phyloP scores from a whole-genome alignment of 768 basidiomycete genomes.

The Brasilioporus rufonigricans region DNA sequence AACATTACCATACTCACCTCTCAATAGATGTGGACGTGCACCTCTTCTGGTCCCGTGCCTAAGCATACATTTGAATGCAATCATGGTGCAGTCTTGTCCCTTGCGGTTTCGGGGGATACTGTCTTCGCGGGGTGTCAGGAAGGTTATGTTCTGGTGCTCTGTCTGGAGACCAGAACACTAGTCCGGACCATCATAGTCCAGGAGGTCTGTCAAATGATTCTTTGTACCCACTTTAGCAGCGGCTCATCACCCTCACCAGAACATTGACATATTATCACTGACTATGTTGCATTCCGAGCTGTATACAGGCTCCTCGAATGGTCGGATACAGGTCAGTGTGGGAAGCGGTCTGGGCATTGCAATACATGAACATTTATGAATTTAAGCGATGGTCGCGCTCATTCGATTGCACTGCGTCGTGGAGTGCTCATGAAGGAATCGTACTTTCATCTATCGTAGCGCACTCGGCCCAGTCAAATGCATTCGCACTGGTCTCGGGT shows the following conservation, averaged over 20 bases:
- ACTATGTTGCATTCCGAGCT: slow-evolving; percentile 65
- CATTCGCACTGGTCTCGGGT: slow-evolving; percentile 61
- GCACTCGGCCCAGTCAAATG: slow-evolving; percentile 24
- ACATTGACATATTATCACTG: slow-evolving; percentile 79
- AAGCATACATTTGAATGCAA: slow-evolving; percentile 68
- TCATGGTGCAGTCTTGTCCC: slow-evolving; percentile 80
- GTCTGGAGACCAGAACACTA: slow-evolving; percentile 84
- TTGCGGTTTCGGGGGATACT: slow-evolving; percentile 72
- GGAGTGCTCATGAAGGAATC: slow-evolving; percentile 79
- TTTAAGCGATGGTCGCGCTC: slow-evolving; percentile 74
- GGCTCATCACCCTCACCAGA: slow-evolving; percentile 36
- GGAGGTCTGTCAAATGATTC: slow-evolving; percentile 46
- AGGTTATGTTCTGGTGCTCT: slow-evolving; percentile 87
- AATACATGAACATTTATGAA: neutral
- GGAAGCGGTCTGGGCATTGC: neutral
- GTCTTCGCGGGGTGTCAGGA: slow-evolving; percentile 94
- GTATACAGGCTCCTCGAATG: slow-evolving; percentile 65
- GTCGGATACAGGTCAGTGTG: slow-evolving; percentile 59
- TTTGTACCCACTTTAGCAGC: neutral
- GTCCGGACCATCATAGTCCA: slow-evolving; percentile 86
- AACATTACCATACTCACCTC: neutral
- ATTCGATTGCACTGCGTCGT: slow-evolving; percentile 83
- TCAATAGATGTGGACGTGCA: slow-evolving; percentile 66
- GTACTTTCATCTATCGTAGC: slow-evolving; percentile 76
- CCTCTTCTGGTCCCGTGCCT: slow-evolving; percentile 42